These are phyloP conservation scores for Trichothecium roseum DNA, from an alignment of 2,329 filamentous ascomycete species.

Conservation along the genomic window DNA sequence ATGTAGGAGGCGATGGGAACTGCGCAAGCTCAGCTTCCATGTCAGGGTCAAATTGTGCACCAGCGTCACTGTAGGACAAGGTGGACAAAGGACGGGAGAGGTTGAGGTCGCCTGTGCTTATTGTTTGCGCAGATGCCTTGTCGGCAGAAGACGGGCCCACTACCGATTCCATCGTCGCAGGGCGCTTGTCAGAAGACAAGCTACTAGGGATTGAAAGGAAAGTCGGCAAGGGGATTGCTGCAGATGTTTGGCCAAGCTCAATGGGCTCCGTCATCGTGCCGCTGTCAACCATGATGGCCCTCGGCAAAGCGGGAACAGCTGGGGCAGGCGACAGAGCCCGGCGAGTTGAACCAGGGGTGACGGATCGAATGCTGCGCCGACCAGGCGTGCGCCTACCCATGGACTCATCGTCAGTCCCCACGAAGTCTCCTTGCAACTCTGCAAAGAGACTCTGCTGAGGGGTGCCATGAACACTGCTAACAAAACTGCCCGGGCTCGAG, in stretches of 20 bases:
- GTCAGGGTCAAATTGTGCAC: constrained; percentile 38
- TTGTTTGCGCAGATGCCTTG: not conserved
- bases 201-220: constrained; percentile 15
- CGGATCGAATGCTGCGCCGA: constrained; percentile 33
- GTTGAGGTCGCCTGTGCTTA: constrained; percentile 10
- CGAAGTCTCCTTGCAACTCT: constrained; percentile 68
- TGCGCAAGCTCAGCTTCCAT: constrained; percentile 41
- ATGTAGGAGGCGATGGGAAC: constrained; percentile 43
- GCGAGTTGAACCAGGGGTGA: constrained; percentile 37
- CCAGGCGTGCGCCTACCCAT: constrained; percentile 45
- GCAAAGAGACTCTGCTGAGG: constrained; percentile 73
- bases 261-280: constrained; percentile 52
- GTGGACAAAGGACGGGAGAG: constrained; percentile 33
- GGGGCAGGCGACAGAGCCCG: constrained; percentile 34
- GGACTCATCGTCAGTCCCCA: constrained; percentile 64
- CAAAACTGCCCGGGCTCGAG: constrained; percentile 42
- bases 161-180: constrained; percentile 31
- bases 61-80: constrained; percentile 41
- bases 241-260: constrained; percentile 17
- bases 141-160: constrained; percentile 16
- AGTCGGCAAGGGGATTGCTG: constrained; percentile 2
- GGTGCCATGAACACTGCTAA: constrained; percentile 38
- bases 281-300: constrained; percentile 47
- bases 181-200: constrained; percentile 16
- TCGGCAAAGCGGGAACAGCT: constrained; percentile 38